A percentile compares a stretch with the other conserved stretches of the same genome.
Evolutionary conservation across 2,329 filamentous ascomycete genomes (phyloP).

Genomic region (Cytospora mali): DNA sequence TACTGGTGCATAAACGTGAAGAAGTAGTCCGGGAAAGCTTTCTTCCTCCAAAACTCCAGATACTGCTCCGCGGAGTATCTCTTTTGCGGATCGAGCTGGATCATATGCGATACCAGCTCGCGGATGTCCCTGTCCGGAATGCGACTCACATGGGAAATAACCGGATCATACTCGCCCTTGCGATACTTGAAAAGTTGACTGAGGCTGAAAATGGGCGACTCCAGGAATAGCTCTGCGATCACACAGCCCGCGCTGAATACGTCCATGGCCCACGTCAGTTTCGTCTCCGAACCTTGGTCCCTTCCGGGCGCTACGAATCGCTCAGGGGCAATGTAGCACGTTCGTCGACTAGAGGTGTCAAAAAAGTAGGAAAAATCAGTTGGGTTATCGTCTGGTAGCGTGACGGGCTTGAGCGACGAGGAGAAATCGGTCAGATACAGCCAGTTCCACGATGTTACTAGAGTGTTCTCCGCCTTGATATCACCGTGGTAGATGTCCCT

Average conservation of each 20-base stretch:
- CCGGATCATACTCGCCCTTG: constrained; percentile 88
- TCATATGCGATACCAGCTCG: constrained; percentile 93
- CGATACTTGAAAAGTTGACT: constrained; percentile 95
- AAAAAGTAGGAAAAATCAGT: constrained; percentile 98
- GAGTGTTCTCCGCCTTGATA: constrained; percentile 96
- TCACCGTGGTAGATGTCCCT: constrained; percentile 93
- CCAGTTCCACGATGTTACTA: constrained; percentile 99
- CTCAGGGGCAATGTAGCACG: constrained; percentile 94
- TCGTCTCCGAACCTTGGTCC: constrained; percentile 60
- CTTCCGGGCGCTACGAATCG: constrained; percentile 77
- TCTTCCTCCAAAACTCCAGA: constrained; percentile 85
- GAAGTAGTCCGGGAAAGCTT: constrained; percentile 94
- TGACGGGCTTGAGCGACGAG: constrained; percentile 90
- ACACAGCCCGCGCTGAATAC: constrained; percentile 97
- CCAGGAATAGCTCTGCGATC: constrained; percentile 93
- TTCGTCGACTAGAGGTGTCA: constrained; percentile 86
- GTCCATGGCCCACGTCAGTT: constrained; percentile 92
- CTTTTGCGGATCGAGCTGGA: constrained; percentile 88
- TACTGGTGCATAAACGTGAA: constrained; percentile 98
- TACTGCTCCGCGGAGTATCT: constrained; percentile 94
- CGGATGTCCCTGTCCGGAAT: constrained; percentile 87
- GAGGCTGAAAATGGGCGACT: constrained; percentile 95
- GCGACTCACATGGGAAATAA: constrained; percentile 76
- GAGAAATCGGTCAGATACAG: constrained; percentile 97
- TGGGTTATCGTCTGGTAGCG: constrained; percentile 93